These are phyloP conservation scores for Aspergillus novofumigatus DNA, from an alignment of 2,329 filamentous ascomycete species.

Conservation along the genomic window DNA sequence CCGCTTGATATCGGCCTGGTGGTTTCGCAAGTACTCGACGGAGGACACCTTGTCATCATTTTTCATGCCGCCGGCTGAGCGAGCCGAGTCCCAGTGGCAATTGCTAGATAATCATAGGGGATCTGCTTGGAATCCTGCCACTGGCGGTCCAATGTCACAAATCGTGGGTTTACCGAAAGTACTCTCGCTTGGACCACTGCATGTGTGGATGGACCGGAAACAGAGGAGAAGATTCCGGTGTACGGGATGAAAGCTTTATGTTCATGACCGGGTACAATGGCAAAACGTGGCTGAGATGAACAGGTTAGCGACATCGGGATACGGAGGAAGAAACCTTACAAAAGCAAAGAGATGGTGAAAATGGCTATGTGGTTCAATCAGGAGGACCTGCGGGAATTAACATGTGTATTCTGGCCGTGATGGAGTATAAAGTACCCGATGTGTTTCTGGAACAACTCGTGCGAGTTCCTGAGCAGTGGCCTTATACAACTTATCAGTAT, in stretches of 20 bases:
- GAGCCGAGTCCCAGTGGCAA: constrained; percentile 33
- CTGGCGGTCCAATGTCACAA: constrained; percentile 31
- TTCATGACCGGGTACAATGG: constrained; percentile 32
- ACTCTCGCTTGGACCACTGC: constrained; percentile 31
- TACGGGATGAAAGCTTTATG: constrained; percentile 37
- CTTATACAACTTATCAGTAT: constrained; percentile 15
- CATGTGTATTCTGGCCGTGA: background rate
- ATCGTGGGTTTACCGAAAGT: constrained; percentile 22
- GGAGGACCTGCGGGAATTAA: constrained; percentile 20
- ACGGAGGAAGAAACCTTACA: constrained; percentile 13
- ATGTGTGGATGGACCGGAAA: constrained; percentile 21
- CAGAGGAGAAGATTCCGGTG: constrained; percentile 25
- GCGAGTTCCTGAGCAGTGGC: constrained; percentile 34
- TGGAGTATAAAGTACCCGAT: constrained; percentile 22
- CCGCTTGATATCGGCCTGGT: constrained; percentile 27
- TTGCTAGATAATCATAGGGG: constrained; percentile 30
- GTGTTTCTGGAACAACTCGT: constrained; percentile 29
- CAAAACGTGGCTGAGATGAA: constrained; percentile 27
- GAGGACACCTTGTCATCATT: constrained; percentile 31
- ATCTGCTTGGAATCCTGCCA: constrained; percentile 31
- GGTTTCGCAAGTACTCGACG: constrained; percentile 28
- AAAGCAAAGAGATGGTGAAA: constrained; percentile 36
- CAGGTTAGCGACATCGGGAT: background rate
- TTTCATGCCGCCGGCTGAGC: constrained; percentile 30
- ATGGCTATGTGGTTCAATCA: constrained; percentile 34